Base-by-base conservation (phyloP, 2,329 filamentous ascomycete genomes). In the Sordariomycetes sp. region DNA sequence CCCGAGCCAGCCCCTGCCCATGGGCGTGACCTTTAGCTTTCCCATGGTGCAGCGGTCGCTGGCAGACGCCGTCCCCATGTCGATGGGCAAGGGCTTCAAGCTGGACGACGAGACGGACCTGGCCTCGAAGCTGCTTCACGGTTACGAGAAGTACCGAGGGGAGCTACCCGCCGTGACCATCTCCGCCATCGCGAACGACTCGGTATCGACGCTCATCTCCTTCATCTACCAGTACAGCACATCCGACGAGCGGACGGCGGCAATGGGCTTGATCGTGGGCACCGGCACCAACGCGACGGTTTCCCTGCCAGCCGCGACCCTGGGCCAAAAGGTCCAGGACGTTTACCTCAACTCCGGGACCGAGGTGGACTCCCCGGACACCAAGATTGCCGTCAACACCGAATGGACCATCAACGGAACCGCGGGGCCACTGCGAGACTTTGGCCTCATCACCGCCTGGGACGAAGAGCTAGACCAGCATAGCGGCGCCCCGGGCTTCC, bases 261-360 rank as follows among this genome's bases (percentile, higher is more conserved):
- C 79, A 32, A 91, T 92, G 86, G 87, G 86, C 5, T 76, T 92
- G 22, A 91, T 94, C 60, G 85, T 90, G 39, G 89, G 88, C 12
- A 92, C 88, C 0, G 89, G 89, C 3, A 86, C 85, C 65, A 92
- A 92, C 64, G 88, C 89, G 1, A 92, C 89, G 1, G 84, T 92
- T 48, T 84, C 87, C 0, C 78, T 94, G 67, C 80, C 77, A 62
- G 71, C 86, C 54, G 76, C 71, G 53, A 78, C 76, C 58, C 73
- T 94, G 20, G 81, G 86, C 60, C 69, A 64, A 61, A 74, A 70
- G 50, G 70, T 82, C 52, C 10, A 52, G 10, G 25, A 8, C 3
- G 50, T 52, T 7, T 24, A 52, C 22, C 28, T 52, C 25, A 39
- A 35, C 24, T 74, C 73, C 59, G 69, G 28, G 24, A 25, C 12